Base-by-base conservation (phyloP, 805 yeast genomes). In the Wickerhamiella occidentalis region DNA sequence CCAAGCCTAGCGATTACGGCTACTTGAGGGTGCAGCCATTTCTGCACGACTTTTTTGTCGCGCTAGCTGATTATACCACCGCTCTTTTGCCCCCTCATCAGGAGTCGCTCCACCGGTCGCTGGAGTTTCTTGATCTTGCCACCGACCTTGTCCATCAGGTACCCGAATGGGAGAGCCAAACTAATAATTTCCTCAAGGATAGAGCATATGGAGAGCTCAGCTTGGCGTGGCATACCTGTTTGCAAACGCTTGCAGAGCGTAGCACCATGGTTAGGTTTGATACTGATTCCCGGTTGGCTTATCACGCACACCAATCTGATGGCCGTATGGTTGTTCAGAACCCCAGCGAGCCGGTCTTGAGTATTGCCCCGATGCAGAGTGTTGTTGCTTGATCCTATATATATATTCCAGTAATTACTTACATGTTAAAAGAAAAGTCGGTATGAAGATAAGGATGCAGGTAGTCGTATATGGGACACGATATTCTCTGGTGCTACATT, bases 31-130 rank as follows among this genome's bases (percentile, higher is more conserved):
- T 86, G 33, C 78, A 82, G 58, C 76, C 82, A 6, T 65, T 69
- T 51, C 73, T 84, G 53, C 75, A 75, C 51, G 92, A 82, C 56
- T 84, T 85, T 56, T 73, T 83, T 52, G 70, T 72, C 53, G 78
- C 85, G 19, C 67, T 86, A 48, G 76, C 83, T 15, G 95, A 85
- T 63, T 85, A 80, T 61, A 79, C 84, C 4, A 68, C 81, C 51
- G 77, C 75, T 56, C 81, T 80, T 56, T 67, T 85, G 52, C 87
- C 92, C 18, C 90, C 90, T 2, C 71, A 75, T 47, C 85, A 80
- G 58, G 53, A 68, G 21, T 76, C 76, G 57, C 65, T 76, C 15
- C 61, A 73, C 22, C 69, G 69, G 44, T 73, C 85, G 2, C 68
- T 86, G 43, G 72, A 69, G 45, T 83, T 82, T 58, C 70, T 85